Evolutionary conservation across 306 rosid genomes (phyloP), one percentile per base, ranked within the genome.

Genomic region (Pyrus pyrifolia): DNA sequence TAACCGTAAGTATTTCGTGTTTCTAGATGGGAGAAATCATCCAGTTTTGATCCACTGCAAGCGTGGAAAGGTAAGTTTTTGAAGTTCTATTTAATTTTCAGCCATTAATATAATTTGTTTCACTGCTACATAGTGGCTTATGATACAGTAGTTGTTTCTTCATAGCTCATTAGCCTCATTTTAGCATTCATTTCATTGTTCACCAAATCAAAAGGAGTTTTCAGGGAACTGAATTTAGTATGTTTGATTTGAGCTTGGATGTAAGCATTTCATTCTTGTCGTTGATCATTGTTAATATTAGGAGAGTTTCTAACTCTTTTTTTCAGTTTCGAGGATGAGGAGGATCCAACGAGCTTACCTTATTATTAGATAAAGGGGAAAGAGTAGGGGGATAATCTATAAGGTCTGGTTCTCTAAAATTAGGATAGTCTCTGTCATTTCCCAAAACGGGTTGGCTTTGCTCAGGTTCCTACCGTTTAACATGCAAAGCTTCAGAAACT

Each of bases 41-140:
- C 92, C 92, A 58, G 79, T 88, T 64, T 74, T 88, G 88, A 86
- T 88, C 79, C 92, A 86, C 58, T 88, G 92, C 86, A 88, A 88
- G 85, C 84, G 90, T 55, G 92, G 90, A 72, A 88, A 88, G 90
- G 92, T 88, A 69, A 30, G 11, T 22, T 51, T 5, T 14, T 30
- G 21, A 13, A 15, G n/a, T 46, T 22, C 4, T 19, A 11, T 38
- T 29, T 14, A 0, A 17, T 62, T 3, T n/a, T 40, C 30, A 3
- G 30, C 49, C 51, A 1, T 33, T 30, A 6, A 5, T 25, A 62
- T 51, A 23, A 40, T 13, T 18, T 42, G 67, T 61, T 69, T 60
- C 13, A 31, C 68, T 72, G 25, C 17, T 71, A 35, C 2, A 22
- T 9, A 8, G 45, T 15, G 55, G 18, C 55, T 5, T 51, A 15